Conservation (phyloP, 208 protist genomes). For the Strigomonas culicis region DNA sequence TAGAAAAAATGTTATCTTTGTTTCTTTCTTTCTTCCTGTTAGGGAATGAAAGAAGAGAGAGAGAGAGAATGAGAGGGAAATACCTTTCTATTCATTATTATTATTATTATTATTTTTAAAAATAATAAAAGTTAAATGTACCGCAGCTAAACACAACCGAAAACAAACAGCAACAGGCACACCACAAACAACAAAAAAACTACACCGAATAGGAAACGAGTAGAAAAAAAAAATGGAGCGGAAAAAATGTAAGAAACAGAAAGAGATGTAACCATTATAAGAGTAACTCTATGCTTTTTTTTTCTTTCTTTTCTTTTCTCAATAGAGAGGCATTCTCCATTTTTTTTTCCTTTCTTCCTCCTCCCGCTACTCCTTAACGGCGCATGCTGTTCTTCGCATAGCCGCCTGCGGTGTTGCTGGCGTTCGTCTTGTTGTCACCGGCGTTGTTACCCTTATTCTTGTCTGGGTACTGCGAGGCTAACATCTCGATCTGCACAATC, state of each 20-base stretch:
- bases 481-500: constrained; percentile 49
- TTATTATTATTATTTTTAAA: constrained; percentile 1
- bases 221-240: no score
- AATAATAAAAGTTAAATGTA: not conserved
- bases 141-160: not conserved
- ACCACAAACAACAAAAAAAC: constrained; percentile 9
- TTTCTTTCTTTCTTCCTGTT: not conserved
- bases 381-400: not conserved
- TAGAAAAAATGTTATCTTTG: not conserved
- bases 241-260: constrained; percentile 7
- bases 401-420: not conserved
- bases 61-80: not conserved
- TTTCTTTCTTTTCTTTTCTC: constrained; percentile 17
- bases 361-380: constrained; percentile 4
- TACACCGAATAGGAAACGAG: constrained; percentile 2
- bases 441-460: not conserved
- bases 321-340: constrained; percentile 1
- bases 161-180: constrained; percentile 3
- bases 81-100: constrained; percentile 2
- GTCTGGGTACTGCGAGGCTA: constrained; percentile 33
- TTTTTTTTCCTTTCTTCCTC: constrained; percentile 12
- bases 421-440: not conserved
- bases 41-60: constrained; percentile 6
- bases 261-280: constrained; percentile 2
- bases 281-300: not conserved